Conservation (phyloP, 2,329 filamentous ascomycete species). For the Xylariaceae sp. region DNA sequence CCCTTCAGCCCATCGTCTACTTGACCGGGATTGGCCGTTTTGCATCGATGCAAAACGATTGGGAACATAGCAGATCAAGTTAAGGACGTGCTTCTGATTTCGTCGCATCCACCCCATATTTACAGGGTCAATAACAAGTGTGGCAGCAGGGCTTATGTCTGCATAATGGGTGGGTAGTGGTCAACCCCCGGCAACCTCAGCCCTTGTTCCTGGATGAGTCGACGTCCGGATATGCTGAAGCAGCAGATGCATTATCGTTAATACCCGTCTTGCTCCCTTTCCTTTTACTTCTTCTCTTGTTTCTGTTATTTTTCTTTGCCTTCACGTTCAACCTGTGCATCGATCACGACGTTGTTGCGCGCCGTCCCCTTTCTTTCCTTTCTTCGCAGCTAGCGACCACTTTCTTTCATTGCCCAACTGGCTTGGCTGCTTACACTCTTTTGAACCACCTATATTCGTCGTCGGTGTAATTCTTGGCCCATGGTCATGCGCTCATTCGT, state of each 20-base stretch:
- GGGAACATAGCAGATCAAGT: constrained; percentile 41
- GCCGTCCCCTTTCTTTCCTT: constrained; percentile 46
- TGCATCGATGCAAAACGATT: constrained; percentile 38
- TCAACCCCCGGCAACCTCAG: constrained; percentile 41
- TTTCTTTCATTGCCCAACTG: constrained; percentile 57
- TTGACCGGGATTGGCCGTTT: constrained; percentile 34
- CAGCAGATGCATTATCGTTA: constrained; percentile 47
- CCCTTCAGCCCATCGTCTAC: constrained; percentile 20
- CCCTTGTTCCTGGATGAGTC: constrained; percentile 45
- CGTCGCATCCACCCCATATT: constrained; percentile 44
- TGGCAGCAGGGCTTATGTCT: constrained; percentile 51
- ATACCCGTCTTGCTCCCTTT: constrained; percentile 42
- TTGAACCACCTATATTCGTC: constrained; percentile 46
- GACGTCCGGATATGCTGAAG: constrained; percentile 43
- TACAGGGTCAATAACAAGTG: constrained; percentile 37
- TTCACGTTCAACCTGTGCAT: constrained; percentile 36
- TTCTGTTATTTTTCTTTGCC: constrained; percentile 49
- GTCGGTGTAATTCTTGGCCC: constrained; percentile 45
- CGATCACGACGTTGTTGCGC: constrained; percentile 42
- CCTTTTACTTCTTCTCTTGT: constrained; percentile 40
- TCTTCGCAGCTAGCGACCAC: constrained; percentile 50
- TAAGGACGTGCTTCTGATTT: constrained; percentile 44
- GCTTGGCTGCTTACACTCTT: constrained; percentile 64
- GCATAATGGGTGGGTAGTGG: constrained; percentile 40
- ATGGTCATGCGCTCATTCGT: constrained; percentile 37